Evolutionary conservation across 2,329 filamentous ascomycete genomes (phyloP).

Genomic region (Fusarium mangiferae): DNA sequence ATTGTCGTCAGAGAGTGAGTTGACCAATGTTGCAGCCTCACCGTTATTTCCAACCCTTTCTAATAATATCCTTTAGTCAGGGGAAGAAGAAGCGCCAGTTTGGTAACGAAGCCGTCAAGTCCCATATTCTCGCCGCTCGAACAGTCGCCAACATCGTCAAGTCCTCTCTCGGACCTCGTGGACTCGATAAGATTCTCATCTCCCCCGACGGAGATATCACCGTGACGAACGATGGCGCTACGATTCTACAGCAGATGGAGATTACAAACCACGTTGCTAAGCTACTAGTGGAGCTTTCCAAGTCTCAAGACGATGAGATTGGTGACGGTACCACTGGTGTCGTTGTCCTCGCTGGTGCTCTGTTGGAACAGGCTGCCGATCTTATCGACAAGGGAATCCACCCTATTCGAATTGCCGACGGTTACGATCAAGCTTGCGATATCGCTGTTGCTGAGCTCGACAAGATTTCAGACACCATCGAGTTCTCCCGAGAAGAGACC

Average conservation of each 20-base stretch:
- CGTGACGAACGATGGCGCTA: conserved; percentile 98
- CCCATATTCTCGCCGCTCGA: conserved; percentile 95
- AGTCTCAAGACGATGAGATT: conserved; percentile 99
- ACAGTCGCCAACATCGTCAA: conserved; percentile 98
- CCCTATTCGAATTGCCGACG: conserved; percentile 97
- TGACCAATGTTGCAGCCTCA: conserved; percentile 1
- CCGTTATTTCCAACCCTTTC: conserved; percentile 9
- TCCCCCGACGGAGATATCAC: conserved; percentile 99
- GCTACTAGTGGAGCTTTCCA: conserved; percentile 94
- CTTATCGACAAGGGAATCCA: conserved; percentile 99
- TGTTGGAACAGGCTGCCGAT: conserved; percentile 95
- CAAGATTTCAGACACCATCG: conserved; percentile 89
- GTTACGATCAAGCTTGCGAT: conserved; percentile 97
- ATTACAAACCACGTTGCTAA: conserved; percentile 98
- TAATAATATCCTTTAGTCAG: conserved; percentile 69
- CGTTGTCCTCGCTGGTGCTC: conserved; percentile 91
- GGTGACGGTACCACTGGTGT: conserved; percentile 98
- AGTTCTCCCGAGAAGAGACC: conserved; percentile 83
- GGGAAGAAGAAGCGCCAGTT: conserved; percentile 97
- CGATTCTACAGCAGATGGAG: conserved; percentile 98
- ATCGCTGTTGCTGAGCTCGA: conserved; percentile 94
- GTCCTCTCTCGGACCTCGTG: conserved; percentile 93
- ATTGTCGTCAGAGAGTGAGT: conserved; percentile 97
- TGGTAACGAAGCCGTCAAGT: conserved; percentile 97
- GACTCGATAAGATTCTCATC: conserved; percentile 98